Evolutionary conservation across 2,329 filamentous ascomycete genomes (phyloP), one percentile per base, ranked within the genome.

Genomic region (Alternaria tenuissima): DNA sequence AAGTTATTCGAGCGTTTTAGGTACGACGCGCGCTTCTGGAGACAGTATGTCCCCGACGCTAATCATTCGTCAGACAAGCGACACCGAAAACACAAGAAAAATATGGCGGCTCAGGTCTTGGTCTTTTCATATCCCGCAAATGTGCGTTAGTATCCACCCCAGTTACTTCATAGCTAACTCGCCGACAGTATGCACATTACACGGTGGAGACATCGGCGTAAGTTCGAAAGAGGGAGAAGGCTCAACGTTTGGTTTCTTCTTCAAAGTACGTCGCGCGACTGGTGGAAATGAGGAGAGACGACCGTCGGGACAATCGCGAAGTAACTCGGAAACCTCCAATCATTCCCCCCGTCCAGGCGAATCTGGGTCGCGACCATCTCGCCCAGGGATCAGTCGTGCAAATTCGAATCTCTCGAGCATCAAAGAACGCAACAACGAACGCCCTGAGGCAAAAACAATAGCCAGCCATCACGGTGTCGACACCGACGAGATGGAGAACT

Each of bases 1-100:
- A 79, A 78, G 48, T 67, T 82, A 0, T 82, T 82, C 46, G 78
- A 81, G 49, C 72, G 80, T 2, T 82, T 82, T 52, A 69, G 76
- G 61, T 80, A 77, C 47, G 72, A 42, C 3, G 4, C 20, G 11
- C 18, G 16, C 12, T 30, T 2, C n/a, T 7, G 7, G 1, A 18
- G 1, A 30, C 16, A 42, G 20, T 3, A 5, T 7, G 5, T 24
- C 0, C 5, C 5, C 32, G 1, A 8, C 4, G 52, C 61, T 66
- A 22, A 63, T 38, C 26, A 51, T 12, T 12, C 9, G 7, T 6
- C 44, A 77, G 74, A 52, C 76, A 76, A 68, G 77, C 77, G 16
- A 78, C 76, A 4, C 77, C 77, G 1, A 78, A 78, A 46, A 79
- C 77, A 7, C 77, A 79, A 26, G 76, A 78, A 34, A 77, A 74